Evolutionary conservation across 139 green algal genomes (phyloP).

Genomic region (Edaphochlamys debaryana): DNA sequence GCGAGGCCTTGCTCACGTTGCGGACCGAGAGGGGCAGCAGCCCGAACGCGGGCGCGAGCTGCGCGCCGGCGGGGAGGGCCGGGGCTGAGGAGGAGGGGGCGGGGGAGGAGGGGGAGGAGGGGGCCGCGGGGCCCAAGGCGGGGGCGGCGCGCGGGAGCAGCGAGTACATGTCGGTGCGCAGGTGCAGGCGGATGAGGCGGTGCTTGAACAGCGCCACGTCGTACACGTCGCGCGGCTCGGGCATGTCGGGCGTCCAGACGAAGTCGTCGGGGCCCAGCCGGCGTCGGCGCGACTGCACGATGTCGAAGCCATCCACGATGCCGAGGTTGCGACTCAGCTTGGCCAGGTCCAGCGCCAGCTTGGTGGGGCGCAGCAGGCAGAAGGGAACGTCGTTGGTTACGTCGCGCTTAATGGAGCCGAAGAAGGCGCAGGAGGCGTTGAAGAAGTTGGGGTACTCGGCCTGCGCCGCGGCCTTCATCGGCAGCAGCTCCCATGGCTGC

Average conservation of each 20-base stretch:
- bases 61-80: neutral
- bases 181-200: constrained; percentile 29
- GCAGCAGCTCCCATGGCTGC: constrained; percentile 49
- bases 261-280: neutral
- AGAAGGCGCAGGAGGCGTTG: constrained; percentile 45
- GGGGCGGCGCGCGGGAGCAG: neutral
- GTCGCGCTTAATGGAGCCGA: constrained; percentile 43
- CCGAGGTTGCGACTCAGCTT: constrained; percentile 47
- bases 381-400: constrained; percentile 19
- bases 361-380: constrained; percentile 31
- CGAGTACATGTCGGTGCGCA: constrained; percentile 41
- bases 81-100: neutral
- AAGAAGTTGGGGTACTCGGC: constrained; percentile 55
- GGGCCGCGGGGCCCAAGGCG: no score
- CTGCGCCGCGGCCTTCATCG: constrained; percentile 50
- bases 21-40: constrained; percentile 34
- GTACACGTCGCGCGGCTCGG: constrained; percentile 21
- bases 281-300: constrained; percentile 19
- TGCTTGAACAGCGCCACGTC: constrained; percentile 32
- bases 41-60: constrained; percentile 19
- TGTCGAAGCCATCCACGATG: constrained; percentile 41
- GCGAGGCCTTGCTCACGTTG: constrained; percentile 40
- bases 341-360: constrained; percentile 40
- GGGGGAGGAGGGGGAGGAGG: neutral
- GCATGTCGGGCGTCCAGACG: constrained; percentile 15